These are phyloP conservation scores for Yamagishiella unicocca DNA, from an alignment of 139 green algal species.

Conservation along the genomic window DNA sequence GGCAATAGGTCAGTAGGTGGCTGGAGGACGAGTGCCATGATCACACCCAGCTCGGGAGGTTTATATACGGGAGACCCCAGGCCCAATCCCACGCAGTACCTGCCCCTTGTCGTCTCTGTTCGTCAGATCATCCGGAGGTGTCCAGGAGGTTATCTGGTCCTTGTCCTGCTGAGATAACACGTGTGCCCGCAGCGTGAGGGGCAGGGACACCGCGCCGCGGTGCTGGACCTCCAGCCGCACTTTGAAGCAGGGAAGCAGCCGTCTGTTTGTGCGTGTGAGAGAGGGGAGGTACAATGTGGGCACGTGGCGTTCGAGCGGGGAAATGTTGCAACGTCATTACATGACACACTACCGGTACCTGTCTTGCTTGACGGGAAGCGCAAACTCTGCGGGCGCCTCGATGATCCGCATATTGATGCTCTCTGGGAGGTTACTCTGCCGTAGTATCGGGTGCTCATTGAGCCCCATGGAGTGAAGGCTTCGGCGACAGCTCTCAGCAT, in stretches of 20 bases:
- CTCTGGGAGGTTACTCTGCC: conserved; percentile 48
- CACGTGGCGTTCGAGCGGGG: background rate
- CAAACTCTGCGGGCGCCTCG: conserved; percentile 75
- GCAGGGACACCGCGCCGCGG: conserved; percentile 55
- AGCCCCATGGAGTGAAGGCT: conserved; percentile 42
- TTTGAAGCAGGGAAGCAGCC: conserved; percentile 72
- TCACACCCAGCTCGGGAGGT: too few species aligned
- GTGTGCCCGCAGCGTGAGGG: conserved; percentile 67
- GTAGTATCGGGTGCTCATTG: conserved; percentile 51
- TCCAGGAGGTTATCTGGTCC: conserved; percentile 67
- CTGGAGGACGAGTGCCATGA: too few species aligned
- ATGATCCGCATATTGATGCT: conserved; percentile 64
- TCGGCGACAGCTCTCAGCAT: conserved; percentile 42
- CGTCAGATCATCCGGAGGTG: conserved; percentile 50
- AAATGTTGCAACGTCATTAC: too few species aligned
- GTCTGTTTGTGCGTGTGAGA: too few species aligned
- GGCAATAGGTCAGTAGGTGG: too few species aligned
- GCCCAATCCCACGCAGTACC: background rate
- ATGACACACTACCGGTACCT: conserved; percentile 57
- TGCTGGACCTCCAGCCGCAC: conserved; percentile 67
- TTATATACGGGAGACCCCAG: too few species aligned
- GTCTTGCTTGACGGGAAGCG: conserved; percentile 78
- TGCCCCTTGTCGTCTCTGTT: conserved; percentile 22
- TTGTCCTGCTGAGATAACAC: conserved; percentile 73
- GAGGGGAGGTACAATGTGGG: background rate